Evolutionary conservation across 331 rosid genomes (phyloP).

Genomic region (Erythrophleum ivorense): DNA sequence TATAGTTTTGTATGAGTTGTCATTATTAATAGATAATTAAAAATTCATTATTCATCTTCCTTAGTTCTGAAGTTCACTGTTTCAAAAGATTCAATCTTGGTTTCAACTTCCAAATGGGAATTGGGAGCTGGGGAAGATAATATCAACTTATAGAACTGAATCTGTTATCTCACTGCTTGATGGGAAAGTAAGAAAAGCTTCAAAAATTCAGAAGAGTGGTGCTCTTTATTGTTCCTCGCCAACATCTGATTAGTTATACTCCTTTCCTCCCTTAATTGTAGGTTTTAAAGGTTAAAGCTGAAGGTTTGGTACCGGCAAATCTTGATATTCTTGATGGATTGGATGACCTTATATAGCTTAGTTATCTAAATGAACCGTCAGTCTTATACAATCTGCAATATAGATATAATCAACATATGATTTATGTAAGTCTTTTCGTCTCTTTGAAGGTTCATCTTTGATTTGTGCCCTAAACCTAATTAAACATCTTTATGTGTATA

Average conservation of each 20-base stretch:
- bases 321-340: slow-evolving; percentile 97
- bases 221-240: slow-evolving; percentile 3
- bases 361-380: slow-evolving; percentile 91
- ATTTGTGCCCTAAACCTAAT: slow-evolving; percentile 19
- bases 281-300: slow-evolving; percentile 79
- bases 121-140: slow-evolving; percentile 82
- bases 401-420: slow-evolving; percentile 86
- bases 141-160: slow-evolving; percentile 70
- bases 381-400: slow-evolving; percentile 85
- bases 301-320: slow-evolving; percentile 76
- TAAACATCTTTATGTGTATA: slow-evolving; percentile 25
- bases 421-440: slow-evolving; percentile 67
- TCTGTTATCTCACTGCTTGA: slow-evolving; percentile 74
- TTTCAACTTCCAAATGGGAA: slow-evolving; percentile 85
- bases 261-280: slow-evolving; percentile 34
- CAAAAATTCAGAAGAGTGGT: slow-evolving; percentile 12
- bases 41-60: slow-evolving; percentile 38
- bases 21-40: slow-evolving; percentile 16
- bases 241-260: slow-evolving; percentile 14
- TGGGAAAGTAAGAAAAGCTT: slow-evolving; percentile 68
- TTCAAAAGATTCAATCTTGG: slow-evolving; percentile 94
- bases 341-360: slow-evolving; percentile 95
- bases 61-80: slow-evolving; percentile 42
- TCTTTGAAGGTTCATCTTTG: slow-evolving; percentile 9
- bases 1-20: slow-evolving; percentile 27